phyloP scores from a whole-genome alignment of 768 basidiomycete genomes.

The Bullera alba region DNA sequence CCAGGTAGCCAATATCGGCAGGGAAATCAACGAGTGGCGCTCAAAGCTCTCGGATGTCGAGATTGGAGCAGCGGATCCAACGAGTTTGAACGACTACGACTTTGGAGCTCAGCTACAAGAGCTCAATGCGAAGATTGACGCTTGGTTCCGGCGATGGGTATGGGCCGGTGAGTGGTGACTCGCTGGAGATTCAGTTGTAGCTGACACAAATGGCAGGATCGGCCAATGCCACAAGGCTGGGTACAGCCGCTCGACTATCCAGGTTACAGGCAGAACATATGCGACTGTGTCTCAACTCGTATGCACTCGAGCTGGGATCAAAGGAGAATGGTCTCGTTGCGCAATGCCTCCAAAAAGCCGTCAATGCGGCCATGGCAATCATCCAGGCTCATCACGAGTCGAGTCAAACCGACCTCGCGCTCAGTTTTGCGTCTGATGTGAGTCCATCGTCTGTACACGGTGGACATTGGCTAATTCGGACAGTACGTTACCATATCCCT shows the following conservation, averaged over 20 bases:
- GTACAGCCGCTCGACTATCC: slow-evolving; percentile 22
- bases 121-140: slow-evolving; percentile 27
- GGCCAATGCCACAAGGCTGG: slow-evolving; percentile 27
- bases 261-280: slow-evolving; percentile 32
- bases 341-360: slow-evolving; percentile 24
- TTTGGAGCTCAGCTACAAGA: slow-evolving; percentile 22
- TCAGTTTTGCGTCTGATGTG: slow-evolving; percentile 36
- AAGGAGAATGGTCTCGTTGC: slow-evolving; percentile 20
- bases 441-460: slow-evolving; percentile 5
- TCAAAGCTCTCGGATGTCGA: slow-evolving; percentile 20
- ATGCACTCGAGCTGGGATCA: slow-evolving; percentile 25
- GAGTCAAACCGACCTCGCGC: slow-evolving; percentile 28
- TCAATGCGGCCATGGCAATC: slow-evolving; percentile 29
- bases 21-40: slow-evolving; percentile 29
- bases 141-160: slow-evolving; percentile 32
- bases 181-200: background rate
- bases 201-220: slow-evolving; percentile 11
- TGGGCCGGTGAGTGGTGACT: slow-evolving; percentile 24
- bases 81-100: slow-evolving; percentile 8
- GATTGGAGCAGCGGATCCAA: slow-evolving; percentile 16
- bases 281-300: slow-evolving; percentile 33
- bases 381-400: slow-evolving; percentile 33
- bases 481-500: slow-evolving; percentile 24
- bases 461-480: background rate
- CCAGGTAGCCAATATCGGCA: slow-evolving; percentile 29